Conservation (phyloP, 768 basidiomycete species). For the Leccinum subgranulosum region DNA sequence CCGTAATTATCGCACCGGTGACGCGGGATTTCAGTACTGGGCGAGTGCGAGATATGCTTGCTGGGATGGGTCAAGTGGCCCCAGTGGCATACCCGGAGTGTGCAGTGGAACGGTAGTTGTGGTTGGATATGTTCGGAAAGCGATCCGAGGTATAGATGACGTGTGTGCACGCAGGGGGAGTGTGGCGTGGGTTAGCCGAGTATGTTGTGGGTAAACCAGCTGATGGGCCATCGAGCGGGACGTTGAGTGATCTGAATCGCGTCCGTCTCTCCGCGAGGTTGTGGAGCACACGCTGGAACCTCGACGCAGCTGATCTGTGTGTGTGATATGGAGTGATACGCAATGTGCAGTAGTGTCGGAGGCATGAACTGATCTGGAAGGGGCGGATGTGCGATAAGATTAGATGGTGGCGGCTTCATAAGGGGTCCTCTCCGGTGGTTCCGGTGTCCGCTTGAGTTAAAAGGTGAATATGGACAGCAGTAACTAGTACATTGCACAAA, state of each 20-base stretch:
- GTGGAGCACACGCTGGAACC: slow-evolving; percentile 30
- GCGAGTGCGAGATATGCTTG: slow-evolving; percentile 24
- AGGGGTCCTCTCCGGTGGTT: background rate
- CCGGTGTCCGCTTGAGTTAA: background rate
- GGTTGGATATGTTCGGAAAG: slow-evolving; percentile 10
- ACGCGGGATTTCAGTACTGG: slow-evolving; percentile 42
- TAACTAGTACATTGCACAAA: background rate
- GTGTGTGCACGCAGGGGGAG: slow-evolving; percentile 17
- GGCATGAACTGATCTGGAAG: slow-evolving; percentile 19
- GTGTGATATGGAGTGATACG: slow-evolving; percentile 16
- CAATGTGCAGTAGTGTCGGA: background rate
- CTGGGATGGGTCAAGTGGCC: slow-evolving; percentile 16
- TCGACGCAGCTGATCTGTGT: slow-evolving; percentile 23
- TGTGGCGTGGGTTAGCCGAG: slow-evolving; percentile 27
- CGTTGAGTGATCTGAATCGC: slow-evolving; percentile 14
- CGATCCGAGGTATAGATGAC: slow-evolving; percentile 21
- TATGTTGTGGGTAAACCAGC: slow-evolving; percentile 23
- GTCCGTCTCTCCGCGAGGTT: slow-evolving; percentile 21
- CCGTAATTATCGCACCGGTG: slow-evolving; percentile 45
- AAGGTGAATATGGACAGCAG: background rate
- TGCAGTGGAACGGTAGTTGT: background rate
- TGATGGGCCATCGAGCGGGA: slow-evolving; percentile 1
- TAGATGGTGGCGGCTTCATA: slow-evolving; percentile 20
- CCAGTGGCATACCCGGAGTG: slow-evolving; percentile 22
- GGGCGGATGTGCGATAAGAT: slow-evolving; percentile 25